Evolutionary conservation across 805 yeast genomes (phyloP).

Genomic region (Phaffomyces antillensis): DNA sequence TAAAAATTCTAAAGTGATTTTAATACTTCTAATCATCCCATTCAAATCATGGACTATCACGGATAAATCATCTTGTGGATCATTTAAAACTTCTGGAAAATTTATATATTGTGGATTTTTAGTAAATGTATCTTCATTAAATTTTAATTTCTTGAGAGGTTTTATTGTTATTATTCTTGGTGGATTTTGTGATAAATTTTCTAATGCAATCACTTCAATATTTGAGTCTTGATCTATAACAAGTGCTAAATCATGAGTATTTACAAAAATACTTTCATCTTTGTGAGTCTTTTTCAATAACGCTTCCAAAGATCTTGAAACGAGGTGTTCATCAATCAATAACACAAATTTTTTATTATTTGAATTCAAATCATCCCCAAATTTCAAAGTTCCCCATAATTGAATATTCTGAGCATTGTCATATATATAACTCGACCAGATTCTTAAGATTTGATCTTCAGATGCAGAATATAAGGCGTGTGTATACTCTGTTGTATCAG

Average conservation of each 20-base stretch:
- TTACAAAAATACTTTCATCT: slow-evolving; percentile 16
- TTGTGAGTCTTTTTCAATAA: slow-evolving; percentile 10
- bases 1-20: slow-evolving; percentile 21
- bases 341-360: slow-evolving; percentile 27
- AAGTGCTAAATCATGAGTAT: slow-evolving; percentile 37
- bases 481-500: slow-evolving; percentile 28
- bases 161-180: slow-evolving; percentile 45
- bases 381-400: slow-evolving; percentile 44
- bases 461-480: slow-evolving; percentile 61
- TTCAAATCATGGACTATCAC: slow-evolving; percentile 39
- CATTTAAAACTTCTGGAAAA: slow-evolving; percentile 28
- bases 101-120: slow-evolving; percentile 27
- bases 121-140: slow-evolving; percentile 23
- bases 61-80: slow-evolving; percentile 26
- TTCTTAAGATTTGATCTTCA: slow-evolving; percentile 48
- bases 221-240: slow-evolving; percentile 34
- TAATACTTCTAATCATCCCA: slow-evolving; percentile 31
- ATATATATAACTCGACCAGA: slow-evolving; percentile 63
- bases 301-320: slow-evolving; percentile 21
- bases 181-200: slow-evolving; percentile 45
- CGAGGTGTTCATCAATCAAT: slow-evolving; percentile 34
- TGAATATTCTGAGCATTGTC: slow-evolving; percentile 51
- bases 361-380: slow-evolving; percentile 13
- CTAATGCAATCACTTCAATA: slow-evolving; percentile 38
- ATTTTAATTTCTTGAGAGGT: slow-evolving; percentile 25